phyloP scores from a whole-genome alignment of 768 basidiomycete species.

The Neoboletus subvelutipes region DNA sequence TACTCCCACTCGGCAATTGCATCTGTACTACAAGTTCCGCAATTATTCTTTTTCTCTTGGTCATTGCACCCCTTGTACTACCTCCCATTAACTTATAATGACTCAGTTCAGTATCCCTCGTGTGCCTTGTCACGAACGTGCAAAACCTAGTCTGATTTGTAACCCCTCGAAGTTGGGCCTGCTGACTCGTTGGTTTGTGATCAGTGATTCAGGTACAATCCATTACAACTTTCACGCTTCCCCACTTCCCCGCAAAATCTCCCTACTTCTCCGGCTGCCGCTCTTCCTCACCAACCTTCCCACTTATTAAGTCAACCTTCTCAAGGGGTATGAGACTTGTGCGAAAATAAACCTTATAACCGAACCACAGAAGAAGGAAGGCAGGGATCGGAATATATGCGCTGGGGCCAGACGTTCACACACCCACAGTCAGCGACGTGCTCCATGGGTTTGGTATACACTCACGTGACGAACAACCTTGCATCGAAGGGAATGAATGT shows the following conservation, averaged over 20 bases:
- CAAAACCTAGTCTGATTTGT: not conserved
- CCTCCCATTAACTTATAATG: constrained; percentile 21
- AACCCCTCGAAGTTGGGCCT: not conserved
- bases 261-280: constrained; percentile 44
- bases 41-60: constrained; percentile 8
- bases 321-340: constrained; percentile 38
- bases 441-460: not conserved
- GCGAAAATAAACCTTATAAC: constrained; percentile 37
- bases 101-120: not conserved
- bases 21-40: constrained; percentile 29
- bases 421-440: not conserved
- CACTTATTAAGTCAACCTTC: constrained; percentile 50
- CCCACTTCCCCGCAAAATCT: constrained; percentile 18
- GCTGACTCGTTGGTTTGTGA: not conserved
- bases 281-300: constrained; percentile 58
- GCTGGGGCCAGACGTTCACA: not conserved
- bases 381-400: constrained; percentile 35
- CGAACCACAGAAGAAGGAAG: constrained; percentile 37
- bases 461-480: constrained; percentile 61
- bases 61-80: constrained; percentile 21
- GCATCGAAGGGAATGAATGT: constrained; percentile 45
- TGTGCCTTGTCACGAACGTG: constrained; percentile 11
- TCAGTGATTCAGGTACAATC: not conserved
- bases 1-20: constrained; percentile 6
- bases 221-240: constrained; percentile 24